phyloP scores from a whole-genome alignment of 225 moss, liverwort and hornwort species.

The Anthoceros angustus region DNA sequence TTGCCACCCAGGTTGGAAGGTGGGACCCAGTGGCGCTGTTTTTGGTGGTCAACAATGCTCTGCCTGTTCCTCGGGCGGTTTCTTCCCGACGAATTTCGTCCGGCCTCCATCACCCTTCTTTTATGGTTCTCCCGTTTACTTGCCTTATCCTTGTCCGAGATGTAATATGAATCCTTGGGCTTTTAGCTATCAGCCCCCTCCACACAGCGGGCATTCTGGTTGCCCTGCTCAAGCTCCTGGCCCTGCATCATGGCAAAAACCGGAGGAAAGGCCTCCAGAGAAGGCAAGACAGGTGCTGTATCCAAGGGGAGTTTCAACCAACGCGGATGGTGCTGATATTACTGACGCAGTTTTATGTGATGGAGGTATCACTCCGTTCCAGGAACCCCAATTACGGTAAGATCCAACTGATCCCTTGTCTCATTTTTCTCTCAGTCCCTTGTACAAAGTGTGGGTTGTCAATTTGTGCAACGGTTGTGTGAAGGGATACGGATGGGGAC shows the following conservation, averaged over 20 bases:
- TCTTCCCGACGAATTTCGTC: neutral
- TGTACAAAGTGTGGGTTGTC: neutral
- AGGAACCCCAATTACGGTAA: neutral
- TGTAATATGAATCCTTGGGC: neutral
- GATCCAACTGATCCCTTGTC: neutral
- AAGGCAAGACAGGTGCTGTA: neutral
- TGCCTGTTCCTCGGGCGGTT: neutral
- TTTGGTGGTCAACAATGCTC: neutral
- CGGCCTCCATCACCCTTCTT: neutral
- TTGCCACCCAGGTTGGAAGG: neutral
- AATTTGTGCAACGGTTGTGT: neutral
- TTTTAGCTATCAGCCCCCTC: neutral
- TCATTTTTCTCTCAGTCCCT: neutral
- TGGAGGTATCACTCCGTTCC: neutral
- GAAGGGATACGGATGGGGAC: neutral
- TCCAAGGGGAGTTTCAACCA: neutral
- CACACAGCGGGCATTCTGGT: neutral
- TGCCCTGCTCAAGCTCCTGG: neutral
- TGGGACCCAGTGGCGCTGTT: neutral
- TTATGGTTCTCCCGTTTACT: neutral
- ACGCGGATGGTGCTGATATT: neutral
- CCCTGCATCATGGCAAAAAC: neutral
- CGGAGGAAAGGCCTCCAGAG: neutral
- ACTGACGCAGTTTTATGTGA: neutral
- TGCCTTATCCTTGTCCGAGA: constrained; percentile 3